Evolutionary conservation across 352 stramenopile genomes (phyloP).

Genomic region (Phytophthora hybrid): DNA sequence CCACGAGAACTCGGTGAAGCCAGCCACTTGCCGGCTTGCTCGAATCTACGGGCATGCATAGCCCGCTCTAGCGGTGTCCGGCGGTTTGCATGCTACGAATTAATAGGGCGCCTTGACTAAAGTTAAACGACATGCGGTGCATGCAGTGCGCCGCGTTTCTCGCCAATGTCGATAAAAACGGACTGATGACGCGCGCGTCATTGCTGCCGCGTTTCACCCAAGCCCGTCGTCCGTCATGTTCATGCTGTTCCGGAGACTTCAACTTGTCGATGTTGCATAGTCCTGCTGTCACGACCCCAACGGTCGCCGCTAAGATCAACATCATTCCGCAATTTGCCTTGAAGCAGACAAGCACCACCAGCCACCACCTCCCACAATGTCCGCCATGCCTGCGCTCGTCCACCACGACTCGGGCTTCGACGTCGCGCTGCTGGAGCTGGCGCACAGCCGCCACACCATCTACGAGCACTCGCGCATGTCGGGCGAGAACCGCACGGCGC

Average conservation of each 20-base stretch:
- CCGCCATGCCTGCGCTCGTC: conserved; percentile 9
- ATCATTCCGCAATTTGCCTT: conserved; percentile 38
- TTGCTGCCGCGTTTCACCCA: conserved; percentile 5
- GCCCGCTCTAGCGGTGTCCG: background rate
- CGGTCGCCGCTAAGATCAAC: conserved; percentile 12
- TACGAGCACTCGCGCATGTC: conserved; percentile 72
- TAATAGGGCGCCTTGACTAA: conserved; percentile 1
- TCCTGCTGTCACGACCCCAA: background rate
- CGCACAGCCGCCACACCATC: conserved; percentile 52
- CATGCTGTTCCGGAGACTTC: conserved; percentile 20
- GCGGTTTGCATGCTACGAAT: conserved; percentile 12
- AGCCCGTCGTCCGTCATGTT: conserved; percentile 7
- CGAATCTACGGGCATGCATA: background rate
- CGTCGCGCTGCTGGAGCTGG: conserved; percentile 34
- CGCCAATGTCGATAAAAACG: conserved; percentile 6
- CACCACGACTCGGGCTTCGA: conserved; percentile 29
- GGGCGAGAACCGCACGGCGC: conserved; percentile 56
- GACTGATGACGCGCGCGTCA: conserved; percentile 29
- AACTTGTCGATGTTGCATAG: conserved; percentile 9
- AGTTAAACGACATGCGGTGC: conserved; percentile 5
- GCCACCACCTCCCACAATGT: conserved; percentile 10
- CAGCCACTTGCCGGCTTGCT: conserved; percentile 4
- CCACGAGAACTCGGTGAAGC: conserved; percentile 11
- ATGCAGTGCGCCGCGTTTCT: conserved; percentile 12
- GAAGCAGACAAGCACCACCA: background rate